Percentiles rank a stretch among this genome's conserved stretches.
phyloP scores from a whole-genome alignment of 148 eudicot species.

The Hydrangea macrophylla region DNA sequence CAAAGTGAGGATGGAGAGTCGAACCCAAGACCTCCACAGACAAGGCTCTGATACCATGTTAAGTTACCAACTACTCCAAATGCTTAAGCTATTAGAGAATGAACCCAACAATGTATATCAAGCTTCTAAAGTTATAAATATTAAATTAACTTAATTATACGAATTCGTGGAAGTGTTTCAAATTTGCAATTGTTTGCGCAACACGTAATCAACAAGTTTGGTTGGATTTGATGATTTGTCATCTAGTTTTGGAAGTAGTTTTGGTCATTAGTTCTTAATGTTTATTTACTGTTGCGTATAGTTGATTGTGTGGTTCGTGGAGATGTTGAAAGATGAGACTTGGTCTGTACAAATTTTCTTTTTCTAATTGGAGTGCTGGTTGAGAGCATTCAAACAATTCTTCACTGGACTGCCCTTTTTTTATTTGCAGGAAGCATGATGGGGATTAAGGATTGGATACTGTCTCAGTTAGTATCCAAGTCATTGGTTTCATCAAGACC shows the following conservation, averaged over 20 bases:
- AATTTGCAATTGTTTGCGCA: neutral
- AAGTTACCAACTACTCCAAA: too few relatives aligned
- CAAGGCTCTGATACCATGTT: too few relatives aligned
- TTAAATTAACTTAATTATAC: neutral
- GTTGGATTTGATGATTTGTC: neutral
- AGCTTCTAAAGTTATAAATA: neutral
- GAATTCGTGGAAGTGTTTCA: too few relatives aligned
- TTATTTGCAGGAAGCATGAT: constrained; percentile 59
- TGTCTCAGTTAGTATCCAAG: constrained; percentile 77
- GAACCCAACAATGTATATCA: neutral
- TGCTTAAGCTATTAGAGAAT: neutral
- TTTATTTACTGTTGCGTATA: neutral
- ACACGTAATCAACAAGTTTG: neutral
- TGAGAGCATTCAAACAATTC: neutral
- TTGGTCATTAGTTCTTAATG: neutral
- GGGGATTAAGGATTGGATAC: constrained; percentile 93
- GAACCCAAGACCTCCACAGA: too few relatives aligned
- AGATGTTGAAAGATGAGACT: neutral
- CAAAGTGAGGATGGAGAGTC: too few relatives aligned
- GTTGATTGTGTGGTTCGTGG: neutral
- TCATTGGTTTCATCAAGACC: constrained; percentile 60
- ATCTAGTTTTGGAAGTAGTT: neutral
- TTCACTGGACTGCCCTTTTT: constrained; percentile 8
- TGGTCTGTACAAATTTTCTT: neutral
- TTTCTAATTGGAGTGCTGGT: neutral